These are phyloP conservation scores for Furcasterigmium furcatum DNA, from an alignment of 2,329 filamentous ascomycete species.

Conservation along the genomic window DNA sequence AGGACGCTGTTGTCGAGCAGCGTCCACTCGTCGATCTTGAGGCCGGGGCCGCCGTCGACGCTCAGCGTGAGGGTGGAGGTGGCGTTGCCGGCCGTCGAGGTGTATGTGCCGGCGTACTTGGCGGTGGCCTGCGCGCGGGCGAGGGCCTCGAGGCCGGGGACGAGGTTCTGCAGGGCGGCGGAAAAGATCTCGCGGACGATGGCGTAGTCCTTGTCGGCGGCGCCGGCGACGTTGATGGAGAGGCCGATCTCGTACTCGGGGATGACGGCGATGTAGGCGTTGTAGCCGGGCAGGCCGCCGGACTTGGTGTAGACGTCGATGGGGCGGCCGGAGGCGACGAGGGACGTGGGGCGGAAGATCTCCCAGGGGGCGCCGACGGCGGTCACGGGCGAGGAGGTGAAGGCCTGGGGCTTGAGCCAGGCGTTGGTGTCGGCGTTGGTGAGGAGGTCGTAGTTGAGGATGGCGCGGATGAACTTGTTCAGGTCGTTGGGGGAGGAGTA, in stretches of 20 bases:
- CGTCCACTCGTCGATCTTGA: conserved; percentile 32
- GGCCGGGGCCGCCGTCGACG: conserved; percentile 33
- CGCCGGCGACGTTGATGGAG: conserved; percentile 31
- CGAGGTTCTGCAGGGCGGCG: conserved; percentile 14
- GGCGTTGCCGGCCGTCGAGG: conserved; percentile 33
- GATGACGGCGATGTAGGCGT: conserved; percentile 28
- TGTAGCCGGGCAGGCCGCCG: conserved; percentile 25
- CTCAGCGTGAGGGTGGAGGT: conserved; percentile 23
- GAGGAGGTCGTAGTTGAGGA: conserved; percentile 36
- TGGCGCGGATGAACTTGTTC: conserved; percentile 33
- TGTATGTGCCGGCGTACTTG: conserved; percentile 33
- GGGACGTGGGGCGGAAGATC: conserved; percentile 24
- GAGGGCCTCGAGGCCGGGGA: conserved; percentile 40
- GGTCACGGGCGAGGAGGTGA: conserved; percentile 31
- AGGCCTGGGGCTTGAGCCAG: conserved; percentile 43
- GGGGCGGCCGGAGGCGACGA: conserved; percentile 21
- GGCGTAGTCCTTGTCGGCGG: conserved; percentile 16
- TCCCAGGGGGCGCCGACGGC: conserved; percentile 32
- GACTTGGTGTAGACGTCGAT: conserved; percentile 29
- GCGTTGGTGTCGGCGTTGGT: conserved; percentile 29
- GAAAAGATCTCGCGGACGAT: conserved; percentile 12
- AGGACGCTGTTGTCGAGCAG: conserved; percentile 23
- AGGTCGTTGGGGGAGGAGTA: conserved; percentile 40
- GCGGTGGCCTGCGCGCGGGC: conserved; percentile 29
- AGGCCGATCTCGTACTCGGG: conserved; percentile 30